These are phyloP conservation scores for Myxozyma sirexii DNA, from an alignment of 805 yeast genomes.

Conservation along the genomic window DNA sequence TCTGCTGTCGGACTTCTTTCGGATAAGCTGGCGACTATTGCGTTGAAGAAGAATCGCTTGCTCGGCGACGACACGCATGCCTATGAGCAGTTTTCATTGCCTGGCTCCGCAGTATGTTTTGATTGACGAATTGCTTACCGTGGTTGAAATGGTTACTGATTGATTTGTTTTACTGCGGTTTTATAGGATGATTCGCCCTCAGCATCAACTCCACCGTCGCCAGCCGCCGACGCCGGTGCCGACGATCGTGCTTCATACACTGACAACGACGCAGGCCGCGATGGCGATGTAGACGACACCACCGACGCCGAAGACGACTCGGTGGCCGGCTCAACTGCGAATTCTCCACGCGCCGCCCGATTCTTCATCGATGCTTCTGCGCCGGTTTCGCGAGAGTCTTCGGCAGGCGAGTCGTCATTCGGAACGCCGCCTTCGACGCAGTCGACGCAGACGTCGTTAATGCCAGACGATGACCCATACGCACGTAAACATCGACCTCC, in stretches of 20 bases:
- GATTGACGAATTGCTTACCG: neutral
- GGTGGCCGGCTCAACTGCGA: neutral
- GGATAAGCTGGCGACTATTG: conserved; percentile 34
- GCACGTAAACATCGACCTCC: conserved; percentile 40
- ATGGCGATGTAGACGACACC: conserved; percentile 15
- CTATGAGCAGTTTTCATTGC: conserved; percentile 41
- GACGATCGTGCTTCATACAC: neutral
- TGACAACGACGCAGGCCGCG: conserved; percentile 3
- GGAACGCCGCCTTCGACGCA: conserved; percentile 31
- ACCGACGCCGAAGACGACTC: conserved; percentile 10
- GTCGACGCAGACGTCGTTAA: conserved; percentile 30
- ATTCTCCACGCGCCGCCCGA: conserved; percentile 7
- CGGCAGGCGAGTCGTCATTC: conserved; percentile 12
- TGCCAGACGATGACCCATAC: conserved; percentile 42
- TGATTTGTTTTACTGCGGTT: neutral
- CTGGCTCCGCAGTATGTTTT: conserved; percentile 37
- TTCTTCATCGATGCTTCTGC: conserved; percentile 26
- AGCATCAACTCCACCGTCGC: conserved; percentile 28
- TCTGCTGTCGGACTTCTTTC: conserved; percentile 23
- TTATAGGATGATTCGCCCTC: conserved; percentile 20
- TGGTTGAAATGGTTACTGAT: too few species aligned
- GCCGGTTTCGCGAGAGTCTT: conserved; percentile 29
- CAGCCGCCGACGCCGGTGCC: conserved; percentile 12
- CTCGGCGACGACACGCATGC: conserved; percentile 38
- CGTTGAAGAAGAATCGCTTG: conserved; percentile 37